A percentile compares a stretch with the other conserved stretches of the same genome.
Evolutionary conservation across 129 eudicot species (phyloP).

Genomic region (Heracleum sosnowskyi): DNA sequence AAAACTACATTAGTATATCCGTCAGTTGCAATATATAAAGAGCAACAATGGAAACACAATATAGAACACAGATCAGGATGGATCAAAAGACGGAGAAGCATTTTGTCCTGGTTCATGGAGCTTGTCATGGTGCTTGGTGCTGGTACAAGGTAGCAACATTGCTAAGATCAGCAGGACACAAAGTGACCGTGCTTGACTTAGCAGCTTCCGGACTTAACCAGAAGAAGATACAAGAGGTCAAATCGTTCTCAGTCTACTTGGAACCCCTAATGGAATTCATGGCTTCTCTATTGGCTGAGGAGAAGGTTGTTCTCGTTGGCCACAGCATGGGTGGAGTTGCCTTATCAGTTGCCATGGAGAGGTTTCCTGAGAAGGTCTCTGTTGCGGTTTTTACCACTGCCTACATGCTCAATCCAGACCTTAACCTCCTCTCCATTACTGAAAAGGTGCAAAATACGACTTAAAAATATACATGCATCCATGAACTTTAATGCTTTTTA

Average conservation of each 20-base stretch:
- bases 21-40: not conserved
- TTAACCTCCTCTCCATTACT: not conserved
- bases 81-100: conserved; percentile 8
- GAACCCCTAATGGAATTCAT: conserved; percentile 12
- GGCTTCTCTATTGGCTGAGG: conserved; percentile 1
- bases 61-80: not conserved
- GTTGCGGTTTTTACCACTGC: conserved; percentile 11
- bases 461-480: not conserved
- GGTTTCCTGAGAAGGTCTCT: not conserved
- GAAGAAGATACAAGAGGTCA: not conserved
- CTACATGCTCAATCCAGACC: conserved; percentile 3
- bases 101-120: conserved; percentile 30
- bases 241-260: not conserved
- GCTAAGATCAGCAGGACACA: conserved; percentile 17
- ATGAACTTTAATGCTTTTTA: no score
- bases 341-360: conserved; percentile 14
- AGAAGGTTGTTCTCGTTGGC: conserved; percentile 14
- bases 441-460: not conserved
- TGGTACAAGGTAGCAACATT: conserved; percentile 28
- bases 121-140: conserved; percentile 36
- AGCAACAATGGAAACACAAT: not conserved
- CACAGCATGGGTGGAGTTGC: conserved; percentile 14
- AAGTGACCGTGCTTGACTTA: conserved; percentile 24
- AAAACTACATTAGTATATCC: not conserved
- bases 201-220: conserved; percentile 16